Base-by-base conservation (phyloP, 2,329 filamentous ascomycete genomes). In the Colletotrichum liaoningense region DNA sequence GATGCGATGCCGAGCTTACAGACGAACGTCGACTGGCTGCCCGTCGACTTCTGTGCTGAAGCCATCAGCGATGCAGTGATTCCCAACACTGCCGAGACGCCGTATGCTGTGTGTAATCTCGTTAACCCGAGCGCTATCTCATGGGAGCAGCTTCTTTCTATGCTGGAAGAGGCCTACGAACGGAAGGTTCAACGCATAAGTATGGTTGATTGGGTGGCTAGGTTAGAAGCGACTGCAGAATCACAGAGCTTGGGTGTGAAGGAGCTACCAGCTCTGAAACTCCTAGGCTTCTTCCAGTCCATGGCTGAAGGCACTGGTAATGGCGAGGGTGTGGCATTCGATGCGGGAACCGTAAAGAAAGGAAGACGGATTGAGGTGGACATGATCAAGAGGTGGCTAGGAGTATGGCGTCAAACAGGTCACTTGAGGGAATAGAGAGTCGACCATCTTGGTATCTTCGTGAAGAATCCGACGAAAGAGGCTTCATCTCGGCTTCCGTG, bases 21-120 rank as follows among this genome's bases (percentile, higher is more conserved):
- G 38, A 72, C 69, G 1, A 59, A 11, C 1, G 58, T 72, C 7
- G 69, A 72, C 65, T 72, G 69, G 69, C 42, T 72, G 0, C 69
- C 69, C 3, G 65, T 72, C 1, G 69, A 72, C n/a, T 12, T 54
- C n/a, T 72, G 69, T 2, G 69, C 69, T 3, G 38, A 46, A 12
- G 46, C 42, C 3, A 35, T 69, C 5, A 2, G 8, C 0, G 1
- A 33, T 4, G 65, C 3, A 0, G 38, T 69, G 1, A 14, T 72
- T 3, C 26, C 14, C 4, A n/a, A 28, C 1, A 24, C 12, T 1
- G 28, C 35, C 3, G 33, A 14, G 1, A 16, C 26, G n/a, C 5
- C 12, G 6, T 72, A 59, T 6, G 5, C 6, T 6, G 65, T 72
- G 8, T 52, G 22, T 0, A 72, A 72, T 1, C n/a, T 72, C 1